Base-by-base conservation (phyloP, 2,329 filamentous ascomycete genomes). In the Elsinoe necatrix region DNA sequence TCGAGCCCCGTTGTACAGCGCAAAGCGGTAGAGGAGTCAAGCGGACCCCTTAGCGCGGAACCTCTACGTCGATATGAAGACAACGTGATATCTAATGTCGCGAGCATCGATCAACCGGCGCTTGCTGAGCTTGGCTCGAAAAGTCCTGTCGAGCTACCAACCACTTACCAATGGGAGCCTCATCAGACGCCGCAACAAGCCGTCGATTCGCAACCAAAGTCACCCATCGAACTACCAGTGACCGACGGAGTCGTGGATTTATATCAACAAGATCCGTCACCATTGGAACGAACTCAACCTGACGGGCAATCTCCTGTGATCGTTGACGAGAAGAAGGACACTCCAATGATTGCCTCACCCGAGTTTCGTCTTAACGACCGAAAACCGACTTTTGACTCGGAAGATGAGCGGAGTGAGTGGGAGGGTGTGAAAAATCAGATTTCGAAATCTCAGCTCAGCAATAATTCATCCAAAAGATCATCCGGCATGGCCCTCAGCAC, bases 311-410 rank as follows among this genome's bases (percentile, higher is more conserved):
- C 11, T 18, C n/a, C 45, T 20, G 14, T 4, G 2, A 11, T 14
- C 5, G 7, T 34, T 12, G 29, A 50, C 5, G 48, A 52, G 9
- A 52, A 52, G 31, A 52, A 39, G 20, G 48, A 52, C 39, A 52
- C 48, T 8, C 48, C 48, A 2, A 52, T 52, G 48, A 52, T 52
- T 16, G 31, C 48, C 14, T 37, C 48, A 4, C 48, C 48, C 6
- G 29, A 52, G 25, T 52, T 52, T n/a, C 48, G 48, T 25, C 31
- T 52, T 7, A 52, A 52, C 20, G 48, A 52, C 18, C 29, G 14
- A 12, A 52, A 39, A 4, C 20, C 48, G 11, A 23, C 7, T 2
- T 39, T 52, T 25, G 48, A 20, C 8, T 37, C 29, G 5, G 48
- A 52, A 6, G 29, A 52, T 25, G 48, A 52, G 21, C 48, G 48